phyloP scores from a whole-genome alignment of 2,329 filamentous ascomycete species.

The Diaporthe ilicicola region DNA sequence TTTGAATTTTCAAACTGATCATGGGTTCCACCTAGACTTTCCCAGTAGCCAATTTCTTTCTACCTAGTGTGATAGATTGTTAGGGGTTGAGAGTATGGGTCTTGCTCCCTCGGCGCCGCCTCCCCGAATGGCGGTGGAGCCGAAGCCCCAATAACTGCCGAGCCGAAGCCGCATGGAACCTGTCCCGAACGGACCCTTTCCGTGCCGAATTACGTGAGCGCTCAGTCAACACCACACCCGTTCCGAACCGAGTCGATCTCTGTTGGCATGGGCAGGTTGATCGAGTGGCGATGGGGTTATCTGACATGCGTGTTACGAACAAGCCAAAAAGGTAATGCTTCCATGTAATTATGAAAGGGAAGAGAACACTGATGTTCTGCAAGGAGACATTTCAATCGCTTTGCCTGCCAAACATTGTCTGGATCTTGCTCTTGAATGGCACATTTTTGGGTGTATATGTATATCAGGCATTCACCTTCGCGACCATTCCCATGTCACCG shows the following conservation, averaged over 20 bases:
- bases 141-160: not conserved
- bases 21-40: not conserved
- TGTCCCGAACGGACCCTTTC: not conserved
- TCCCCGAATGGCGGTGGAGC: not conserved
- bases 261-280: not conserved
- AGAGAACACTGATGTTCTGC: not conserved
- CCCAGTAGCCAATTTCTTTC: not conserved
- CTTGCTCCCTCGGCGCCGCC: not conserved
- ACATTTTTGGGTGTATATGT: not conserved
- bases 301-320: not conserved
- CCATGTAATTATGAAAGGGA: not conserved
- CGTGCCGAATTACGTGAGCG: not conserved
- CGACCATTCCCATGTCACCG: not conserved
- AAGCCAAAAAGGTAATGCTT: not conserved
- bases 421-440: not conserved
- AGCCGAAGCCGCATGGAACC: not conserved
- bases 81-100: not conserved
- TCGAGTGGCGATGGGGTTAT: not conserved
- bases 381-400: not conserved
- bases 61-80: not conserved
- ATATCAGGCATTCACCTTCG: constrained; percentile 1
- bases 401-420: not conserved
- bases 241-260: not conserved
- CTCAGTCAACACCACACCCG: not conserved
- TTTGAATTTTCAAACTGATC: not conserved